Evolutionary conservation across 129 eudicot species (phyloP).

Genomic region (Pulicaria dysenterica): DNA sequence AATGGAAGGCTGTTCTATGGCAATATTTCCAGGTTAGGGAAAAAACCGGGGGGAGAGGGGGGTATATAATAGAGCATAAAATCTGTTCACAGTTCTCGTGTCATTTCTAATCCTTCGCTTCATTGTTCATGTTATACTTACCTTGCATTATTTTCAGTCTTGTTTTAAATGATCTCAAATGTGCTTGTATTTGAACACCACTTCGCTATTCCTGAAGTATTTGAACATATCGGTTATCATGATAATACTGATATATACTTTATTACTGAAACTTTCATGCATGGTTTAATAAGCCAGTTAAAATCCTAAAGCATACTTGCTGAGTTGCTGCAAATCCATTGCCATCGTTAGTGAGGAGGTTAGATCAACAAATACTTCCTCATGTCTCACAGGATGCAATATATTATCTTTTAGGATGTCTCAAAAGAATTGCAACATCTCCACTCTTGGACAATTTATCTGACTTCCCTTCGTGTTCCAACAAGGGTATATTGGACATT

Average conservation of each 20-base stretch:
- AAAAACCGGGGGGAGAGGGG: no score
- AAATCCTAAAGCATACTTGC: constrained; percentile 6
- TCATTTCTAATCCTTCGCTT: no score
- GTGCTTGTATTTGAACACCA: not conserved
- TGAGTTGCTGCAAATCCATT: not conserved
- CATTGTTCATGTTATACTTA: not conserved
- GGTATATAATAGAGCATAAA: no score
- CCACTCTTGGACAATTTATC: not conserved
- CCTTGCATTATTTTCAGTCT: not conserved
- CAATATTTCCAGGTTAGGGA: no score
- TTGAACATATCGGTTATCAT: not conserved
- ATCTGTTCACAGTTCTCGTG: no score
- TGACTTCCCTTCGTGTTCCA: constrained; percentile 4
- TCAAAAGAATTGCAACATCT: constrained; percentile 7
- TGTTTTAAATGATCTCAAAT: constrained; percentile 5
- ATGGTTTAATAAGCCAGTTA: constrained; percentile 20
- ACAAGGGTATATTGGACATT: constrained; percentile 7
- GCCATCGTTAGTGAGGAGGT: not conserved
- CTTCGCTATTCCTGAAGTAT: not conserved
- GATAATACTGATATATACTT: constrained; percentile 7
- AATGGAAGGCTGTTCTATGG: constrained; percentile 1
- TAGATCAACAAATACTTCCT: not conserved
- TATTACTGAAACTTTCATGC: constrained; percentile 20
- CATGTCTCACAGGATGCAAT: constrained; percentile 14
- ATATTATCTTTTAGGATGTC: not conserved